phyloP scores from a whole-genome alignment of 2,329 filamentous ascomycete genomes.

The Aspergillus pseudotamarii region DNA sequence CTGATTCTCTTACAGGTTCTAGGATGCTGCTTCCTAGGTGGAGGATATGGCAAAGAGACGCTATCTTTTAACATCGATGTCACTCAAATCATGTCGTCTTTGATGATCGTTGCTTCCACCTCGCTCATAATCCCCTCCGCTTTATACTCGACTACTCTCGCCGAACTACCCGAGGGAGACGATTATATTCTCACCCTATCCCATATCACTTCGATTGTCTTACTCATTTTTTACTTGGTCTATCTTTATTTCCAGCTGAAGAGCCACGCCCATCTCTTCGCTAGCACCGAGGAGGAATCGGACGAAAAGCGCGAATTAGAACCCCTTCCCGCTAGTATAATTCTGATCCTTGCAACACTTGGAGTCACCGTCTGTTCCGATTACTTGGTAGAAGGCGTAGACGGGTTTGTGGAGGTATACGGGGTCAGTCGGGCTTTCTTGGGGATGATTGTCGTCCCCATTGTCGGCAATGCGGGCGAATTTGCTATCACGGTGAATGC shows the following conservation, averaged over 20 bases:
- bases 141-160: conserved; percentile 19
- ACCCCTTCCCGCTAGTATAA: conserved; percentile 18
- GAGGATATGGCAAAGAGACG: conserved; percentile 70
- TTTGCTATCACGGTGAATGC: conserved; percentile 59
- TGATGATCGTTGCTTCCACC: conserved; percentile 74
- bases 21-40: conserved; percentile 84
- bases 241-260: conserved; percentile 59
- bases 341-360: conserved; percentile 22
- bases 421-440: conserved; percentile 60
- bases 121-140: conserved; percentile 71
- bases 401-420: conserved; percentile 54
- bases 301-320: conserved; percentile 17
- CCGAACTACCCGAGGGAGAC: conserved; percentile 10
- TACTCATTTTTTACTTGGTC: conserved; percentile 56
- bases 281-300: conserved; percentile 15
- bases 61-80: conserved; percentile 86
- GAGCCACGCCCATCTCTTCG: conserved; percentile 22
- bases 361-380: conserved; percentile 24
- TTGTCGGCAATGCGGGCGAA: conserved; percentile 61
- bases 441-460: conserved; percentile 59
- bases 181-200: conserved; percentile 40
- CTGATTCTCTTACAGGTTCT: conserved; percentile 54
- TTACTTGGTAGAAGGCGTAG: conserved; percentile 57
- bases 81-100: conserved; percentile 76
- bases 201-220: conserved; percentile 56